Evolutionary conservation across 2,329 filamentous ascomycete genomes (phyloP), one percentile per base, ranked within the genome.

Genomic region (Nemania serpens): DNA sequence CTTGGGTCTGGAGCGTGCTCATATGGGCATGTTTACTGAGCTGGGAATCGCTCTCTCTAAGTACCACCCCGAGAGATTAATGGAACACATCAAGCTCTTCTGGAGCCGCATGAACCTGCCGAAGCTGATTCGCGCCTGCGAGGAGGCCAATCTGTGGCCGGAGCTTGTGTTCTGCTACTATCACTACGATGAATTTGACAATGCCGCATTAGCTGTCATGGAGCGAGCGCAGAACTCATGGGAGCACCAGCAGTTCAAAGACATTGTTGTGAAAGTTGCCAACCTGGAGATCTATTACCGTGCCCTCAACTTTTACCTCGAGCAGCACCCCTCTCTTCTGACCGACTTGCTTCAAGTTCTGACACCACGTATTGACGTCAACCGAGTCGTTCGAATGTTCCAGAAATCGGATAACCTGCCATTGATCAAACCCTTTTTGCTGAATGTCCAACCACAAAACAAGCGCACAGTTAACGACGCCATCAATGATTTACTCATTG

Each of bases 171-270:
- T 99, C 86, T 85, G 97, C 69, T 98, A 98, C 82, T 92, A 91
- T 75, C 95, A 99, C 79, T 98, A 97, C 73, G 96, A 99, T 68
- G 96, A 99, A 75, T 97, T 90, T 77, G 96, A 99, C 78, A 98
- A 99, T 73, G 95, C 95, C 46, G 93, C 93, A 49, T 84, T 99
- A 56, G 92, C 95, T 17, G 97, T 99, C 81, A 99, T 99, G 86
- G 95, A 99, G 82, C 91, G 93, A 69, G 91, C 95, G 12, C 89
- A 96, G 68, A 96, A 98, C 81, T 93, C 95, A 1, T 99, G 95
- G 95, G 96, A 99, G 77, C 95, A 99, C 79, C 93, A 97, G 76
- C 95, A 96, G 50, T 99, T 99, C 88, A 99, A 99, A 84, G 96
- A 99, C 75, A 98, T 96, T 53, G 84, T 97, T 59, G 88, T 97